Evolutionary conservation across 495 filamentous ascomycete species (phyloP).

Genomic region (Lasiosphaeria ovina): DNA sequence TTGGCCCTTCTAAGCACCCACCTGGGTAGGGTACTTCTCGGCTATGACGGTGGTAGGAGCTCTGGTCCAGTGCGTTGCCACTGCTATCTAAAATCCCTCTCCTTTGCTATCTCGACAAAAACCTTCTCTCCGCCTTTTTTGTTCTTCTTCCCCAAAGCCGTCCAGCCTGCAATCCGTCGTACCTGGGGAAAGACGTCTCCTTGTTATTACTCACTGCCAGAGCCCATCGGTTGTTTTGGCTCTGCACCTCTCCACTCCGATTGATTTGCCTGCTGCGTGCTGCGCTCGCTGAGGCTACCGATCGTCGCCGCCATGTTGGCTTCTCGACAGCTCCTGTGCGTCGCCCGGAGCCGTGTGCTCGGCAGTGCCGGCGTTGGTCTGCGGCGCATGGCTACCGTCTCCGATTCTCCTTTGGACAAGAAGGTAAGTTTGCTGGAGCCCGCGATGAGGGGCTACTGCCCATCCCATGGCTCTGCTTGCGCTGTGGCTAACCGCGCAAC

Average conservation of each 20-base stretch:
- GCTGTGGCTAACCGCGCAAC: background rate
- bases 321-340: conserved; percentile 53
- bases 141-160: conserved; percentile 21
- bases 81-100: conserved; percentile 34
- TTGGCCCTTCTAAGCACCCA: conserved; percentile 28
- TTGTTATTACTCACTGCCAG: conserved; percentile 15
- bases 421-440: conserved; percentile 39
- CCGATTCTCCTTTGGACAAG: conserved; percentile 52
- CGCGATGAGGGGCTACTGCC: background rate
- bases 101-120: conserved; percentile 25
- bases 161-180: conserved; percentile 13
- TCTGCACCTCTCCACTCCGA: conserved; percentile 35
- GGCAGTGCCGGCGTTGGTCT: conserved; percentile 45
- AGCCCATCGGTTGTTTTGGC: conserved; percentile 25
- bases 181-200: conserved; percentile 16
- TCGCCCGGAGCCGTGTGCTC: conserved; percentile 49
- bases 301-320: conserved; percentile 50
- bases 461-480: background rate
- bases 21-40: conserved; percentile 33
- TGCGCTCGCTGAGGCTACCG: conserved; percentile 25
- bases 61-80: conserved; percentile 32
- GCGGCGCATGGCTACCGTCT: conserved; percentile 55
- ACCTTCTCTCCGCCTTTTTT: conserved; percentile 32
- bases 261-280: conserved; percentile 21
- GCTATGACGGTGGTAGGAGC: conserved; percentile 37